A percentile compares a stretch with the other conserved stretches of the same genome.
Evolutionary conservation across 2,329 filamentous ascomycete species (phyloP).

Genomic region (Fusarium nelsonii): DNA sequence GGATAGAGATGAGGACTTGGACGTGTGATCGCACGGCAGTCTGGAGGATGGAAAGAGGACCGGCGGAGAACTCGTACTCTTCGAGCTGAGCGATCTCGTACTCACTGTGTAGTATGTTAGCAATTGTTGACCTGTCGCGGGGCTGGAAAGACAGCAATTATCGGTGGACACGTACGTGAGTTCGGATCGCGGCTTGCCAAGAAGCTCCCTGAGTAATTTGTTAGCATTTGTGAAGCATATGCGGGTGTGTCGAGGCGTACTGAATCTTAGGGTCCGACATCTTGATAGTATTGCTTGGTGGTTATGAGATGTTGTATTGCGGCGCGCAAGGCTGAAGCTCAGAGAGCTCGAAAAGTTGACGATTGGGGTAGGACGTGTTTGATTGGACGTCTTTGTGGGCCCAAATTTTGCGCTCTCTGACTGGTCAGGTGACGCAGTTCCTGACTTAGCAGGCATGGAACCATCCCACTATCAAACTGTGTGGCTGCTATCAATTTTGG

Average conservation of each 20-base stretch:
- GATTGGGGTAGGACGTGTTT: slow-evolving; percentile 30
- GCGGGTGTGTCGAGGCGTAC: slow-evolving; percentile 59
- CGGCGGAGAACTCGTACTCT: slow-evolving; percentile 68
- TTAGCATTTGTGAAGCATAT: slow-evolving; percentile 45
- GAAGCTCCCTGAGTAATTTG: slow-evolving; percentile 75
- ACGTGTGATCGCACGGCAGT: slow-evolving; percentile 94
- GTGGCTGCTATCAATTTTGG: slow-evolving; percentile 44
- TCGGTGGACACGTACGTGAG: slow-evolving; percentile 76
- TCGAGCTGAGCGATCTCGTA: slow-evolving; percentile 85
- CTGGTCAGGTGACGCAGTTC: slow-evolving; percentile 41
- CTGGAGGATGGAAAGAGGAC: slow-evolving; percentile 87
- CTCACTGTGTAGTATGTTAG: slow-evolving; percentile 68
- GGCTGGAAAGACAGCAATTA: slow-evolving; percentile 23
- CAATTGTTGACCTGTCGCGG: slow-evolving; percentile 38
- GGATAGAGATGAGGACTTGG: slow-evolving; percentile 96
- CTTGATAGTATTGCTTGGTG: slow-evolving; percentile 38
- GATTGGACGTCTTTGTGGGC: slow-evolving; percentile 47
- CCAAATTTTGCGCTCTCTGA: neutral
- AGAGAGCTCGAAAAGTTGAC: slow-evolving; percentile 51
- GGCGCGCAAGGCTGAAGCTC: slow-evolving; percentile 53
- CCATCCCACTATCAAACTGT: slow-evolving; percentile 26
- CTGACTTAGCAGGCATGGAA: slow-evolving; percentile 7
- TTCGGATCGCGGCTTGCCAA: slow-evolving; percentile 88
- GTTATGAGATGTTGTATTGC: slow-evolving; percentile 37
- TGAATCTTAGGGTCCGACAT: slow-evolving; percentile 81